Evolutionary conservation across 75 land plant species (phyloP), one percentile per base, ranked within the genome.

Genomic region (Sequoia sempervirens): DNA sequence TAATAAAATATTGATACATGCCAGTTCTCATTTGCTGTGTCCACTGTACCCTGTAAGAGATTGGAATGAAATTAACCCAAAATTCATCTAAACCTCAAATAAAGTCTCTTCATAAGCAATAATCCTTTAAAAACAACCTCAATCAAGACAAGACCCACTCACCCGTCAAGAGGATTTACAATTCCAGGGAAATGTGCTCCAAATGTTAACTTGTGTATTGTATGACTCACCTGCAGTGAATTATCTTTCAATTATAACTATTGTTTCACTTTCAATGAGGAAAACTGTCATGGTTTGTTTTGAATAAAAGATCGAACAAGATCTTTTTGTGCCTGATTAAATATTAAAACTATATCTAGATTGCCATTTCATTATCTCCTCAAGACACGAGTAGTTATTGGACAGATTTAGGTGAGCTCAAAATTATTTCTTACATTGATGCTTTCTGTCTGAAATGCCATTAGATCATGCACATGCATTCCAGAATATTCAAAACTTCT

Each of bases 151-250:
- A 84, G 18, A 32, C 37, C 75, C 14, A 74, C 83, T 91, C 90
- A 97, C 99, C 94, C 89, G 79, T 97, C 99, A 84, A 97, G 92
- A 81, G 99, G 99, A 88, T 97, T 97, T 32, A 96, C 88, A 70
- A 90, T 92, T 82, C 99, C 99, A 47, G 99, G 99, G 75, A 96
- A 94, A 75, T 93, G 91, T 36, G 91, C 91, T 83, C 99, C 99
- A 90, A 96, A 97, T 61, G 96, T 86, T 26, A 97, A 88, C 85
- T 86, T 95, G 76, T 97, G 93, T 80, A 97, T 96, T 68, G 88
- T 92, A 89, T 97, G 99, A 83, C 95, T 97, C 72, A 97, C 88
- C 99, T 97, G 95, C 34, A 52, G 74, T 34, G 45, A 43, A 10
- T 12, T 43, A 45, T 13, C 26, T n/a, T 12, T 40, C 17, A 17